Percentiles rank a stretch among this genome's conserved stretches.
Evolutionary conservation across 2,329 filamentous ascomycete genomes (phyloP).

Genomic region (Emmonsiellopsis sp.): DNA sequence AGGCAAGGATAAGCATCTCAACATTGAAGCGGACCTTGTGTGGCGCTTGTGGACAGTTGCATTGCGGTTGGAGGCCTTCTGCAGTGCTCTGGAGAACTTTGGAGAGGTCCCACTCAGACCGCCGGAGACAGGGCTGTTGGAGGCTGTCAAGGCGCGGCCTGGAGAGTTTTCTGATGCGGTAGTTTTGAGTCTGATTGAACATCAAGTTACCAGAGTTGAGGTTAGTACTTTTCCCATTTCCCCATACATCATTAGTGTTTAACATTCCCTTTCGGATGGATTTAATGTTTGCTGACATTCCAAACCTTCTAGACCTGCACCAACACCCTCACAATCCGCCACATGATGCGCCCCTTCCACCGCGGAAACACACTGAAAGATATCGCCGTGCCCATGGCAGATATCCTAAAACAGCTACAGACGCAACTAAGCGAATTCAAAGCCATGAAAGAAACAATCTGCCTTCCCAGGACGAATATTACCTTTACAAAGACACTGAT

Average conservation of each 20-base stretch:
- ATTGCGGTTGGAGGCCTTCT: conserved; percentile 84
- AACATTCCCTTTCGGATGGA: conserved; percentile 9
- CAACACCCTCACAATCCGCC: conserved; percentile 67
- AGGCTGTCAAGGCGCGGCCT: conserved; percentile 60
- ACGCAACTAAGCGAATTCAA: conserved; percentile 34
- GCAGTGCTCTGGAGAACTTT: conserved; percentile 71
- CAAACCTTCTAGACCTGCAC: conserved; percentile 59
- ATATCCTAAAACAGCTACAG: conserved; percentile 43
- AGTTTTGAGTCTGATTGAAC: conserved; percentile 81
- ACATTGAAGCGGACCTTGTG: conserved; percentile 75
- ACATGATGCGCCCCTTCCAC: conserved; percentile 64
- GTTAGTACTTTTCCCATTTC: conserved; percentile 47
- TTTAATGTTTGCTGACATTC: not conserved
- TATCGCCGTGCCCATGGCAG: conserved; percentile 67
- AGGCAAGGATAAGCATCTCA: conserved; percentile 54
- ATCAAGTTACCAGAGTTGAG: conserved; percentile 93
- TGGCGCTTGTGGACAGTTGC: conserved; percentile 88
- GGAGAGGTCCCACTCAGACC: conserved; percentile 57
- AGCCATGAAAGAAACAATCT: conserved; percentile 29
- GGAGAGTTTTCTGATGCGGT: conserved; percentile 85
- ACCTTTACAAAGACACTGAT: not conserved
- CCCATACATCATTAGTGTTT: not conserved
- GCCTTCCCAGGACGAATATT: not conserved
- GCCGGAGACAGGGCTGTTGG: conserved; percentile 75
- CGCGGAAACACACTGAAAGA: conserved; percentile 56